Evolutionary conservation across 1,284 basidiomycete genomes (phyloP), one percentile per base, ranked within the genome.

Genomic region (Tylopilus sp.): DNA sequence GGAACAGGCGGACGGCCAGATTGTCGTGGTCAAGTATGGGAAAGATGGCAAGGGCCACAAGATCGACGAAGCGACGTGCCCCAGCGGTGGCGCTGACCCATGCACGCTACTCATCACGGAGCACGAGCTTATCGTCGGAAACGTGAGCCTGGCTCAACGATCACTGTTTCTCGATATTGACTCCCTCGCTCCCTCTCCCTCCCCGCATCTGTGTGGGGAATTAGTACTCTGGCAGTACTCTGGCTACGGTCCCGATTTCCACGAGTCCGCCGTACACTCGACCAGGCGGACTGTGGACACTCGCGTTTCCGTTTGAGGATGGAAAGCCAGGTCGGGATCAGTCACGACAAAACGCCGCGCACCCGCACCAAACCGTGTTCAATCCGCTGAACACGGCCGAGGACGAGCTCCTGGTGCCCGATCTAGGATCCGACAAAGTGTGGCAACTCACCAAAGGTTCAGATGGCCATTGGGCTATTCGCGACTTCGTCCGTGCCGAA

Each of bases 391-490:
- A 40, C 63, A 63, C 46, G 59, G 66, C 44, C 57, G 64, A 73
- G 19, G 51, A 56, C n/a, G 84, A 88, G 55, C 65, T 89, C 10
- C 70, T 89, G 18, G 74, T 89, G 2, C 81, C 86, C 1, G 86
- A 89, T 61, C 70, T 89, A 3, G 87, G 87, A 10, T 71, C 78
- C 2, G 87, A 89, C 60, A 74, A 73, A 46, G 74, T 85, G n/a
- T 79, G 75, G 64, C 73, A 78, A 25, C 72, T 86, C 48, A 69
- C 66, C 48, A 76, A 71, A 55, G 57, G 49, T 0, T 44, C 59
- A 2, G 61, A 65, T 16, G 78, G 75, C 1, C 59, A 56, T 28
- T 85, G 84, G 79, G 63, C 63, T 25, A 56, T 75, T 33, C 57
- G 53, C 13, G 78, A 73, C 3, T 67, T 70, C 23, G 64, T 88